Base-by-base conservation (phyloP, 768 basidiomycete species). In the Naganishia kalamii region DNA sequence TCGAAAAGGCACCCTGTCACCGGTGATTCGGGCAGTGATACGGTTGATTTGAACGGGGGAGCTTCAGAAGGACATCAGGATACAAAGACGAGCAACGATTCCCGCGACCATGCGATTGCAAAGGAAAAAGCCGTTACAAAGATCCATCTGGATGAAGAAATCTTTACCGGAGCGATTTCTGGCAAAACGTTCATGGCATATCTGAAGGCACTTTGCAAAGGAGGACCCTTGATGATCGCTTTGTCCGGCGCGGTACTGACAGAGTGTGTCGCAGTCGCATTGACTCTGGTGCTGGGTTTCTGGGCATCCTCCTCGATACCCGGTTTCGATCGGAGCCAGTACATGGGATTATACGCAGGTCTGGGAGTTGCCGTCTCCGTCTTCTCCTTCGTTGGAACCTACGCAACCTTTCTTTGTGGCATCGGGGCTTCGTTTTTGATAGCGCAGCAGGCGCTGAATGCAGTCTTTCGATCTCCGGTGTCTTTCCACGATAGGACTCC, bases 401-500 rank as follows among this genome's bases (percentile, higher is more conserved):
- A 70, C 48, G 59, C 65, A 1, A 65, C 72, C 51, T 61, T 70
- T 43, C 35, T 80, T 19, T 70, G 75, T 7, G 79, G 74, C 17
- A 69, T 82, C 29, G 64, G 69, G 1, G 82, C 82, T 0, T 80
- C 79, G 0, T 74, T 79, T 62, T 78, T 75, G 10, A 73, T 88
- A 41, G 88, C 87, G 78, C 83, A 80, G 68, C 74, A 79, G 4
- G 86, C 86, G 0, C 77, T 88, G 11, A 72, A 67, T 5, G 80
- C 81, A 15, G 85, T 90, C 4, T 71, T 90, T 60, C 77, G 82
- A 4, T 86, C 86, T 10, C 85, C 86, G 0, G 74, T 81, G 0
- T 83, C 85, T 3, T 88, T 88, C 79, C 88, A 87, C 71, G 88
- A 89, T 71, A 86, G 86, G 0, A 88, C 87, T 0, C 66, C 66